Conservation (phyloP, 352 stramenopile genomes). For the Saprolegnia diclina region DNA sequence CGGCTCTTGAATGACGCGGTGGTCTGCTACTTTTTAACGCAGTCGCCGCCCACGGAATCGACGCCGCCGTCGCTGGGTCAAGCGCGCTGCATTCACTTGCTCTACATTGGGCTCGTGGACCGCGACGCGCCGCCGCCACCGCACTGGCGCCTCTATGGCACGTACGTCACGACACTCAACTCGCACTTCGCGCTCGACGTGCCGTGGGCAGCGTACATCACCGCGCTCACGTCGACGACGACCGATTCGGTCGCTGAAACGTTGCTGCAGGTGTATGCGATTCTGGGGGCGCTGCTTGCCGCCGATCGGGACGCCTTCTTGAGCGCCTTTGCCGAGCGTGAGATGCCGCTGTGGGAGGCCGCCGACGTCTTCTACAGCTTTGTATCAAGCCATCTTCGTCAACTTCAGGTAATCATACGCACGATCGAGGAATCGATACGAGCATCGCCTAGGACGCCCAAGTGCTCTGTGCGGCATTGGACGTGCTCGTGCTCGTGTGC, state of each 20-base stretch:
- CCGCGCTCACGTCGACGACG: neutral
- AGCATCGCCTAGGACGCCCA: neutral
- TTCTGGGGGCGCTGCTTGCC: neutral
- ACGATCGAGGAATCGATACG: too few relatives aligned
- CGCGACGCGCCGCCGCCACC: neutral
- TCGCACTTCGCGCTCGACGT: neutral
- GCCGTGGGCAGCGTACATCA: neutral
- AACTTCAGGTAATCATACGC: neutral
- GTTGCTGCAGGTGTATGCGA: constrained; percentile 9
- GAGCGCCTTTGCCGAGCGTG: neutral
- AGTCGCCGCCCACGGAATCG: neutral
- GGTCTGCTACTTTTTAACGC: neutral
- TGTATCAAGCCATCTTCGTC: neutral
- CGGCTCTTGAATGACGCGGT: neutral
- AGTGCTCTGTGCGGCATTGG: neutral
- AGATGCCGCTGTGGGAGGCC: neutral
- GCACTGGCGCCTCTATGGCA: constrained; percentile 24
- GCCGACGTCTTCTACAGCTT: neutral
- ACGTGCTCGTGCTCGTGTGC: neutral
- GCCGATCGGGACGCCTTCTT: neutral
- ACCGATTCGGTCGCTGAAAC: constrained; percentile 10
- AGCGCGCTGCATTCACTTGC: neutral
- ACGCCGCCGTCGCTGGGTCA: neutral
- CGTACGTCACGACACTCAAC: neutral
- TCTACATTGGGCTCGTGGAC: neutral